Evolutionary conservation across 2,329 filamentous ascomycete species (phyloP), one percentile per base, ranked within the genome.

Genomic region (Cucurbitaria berberidis): DNA sequence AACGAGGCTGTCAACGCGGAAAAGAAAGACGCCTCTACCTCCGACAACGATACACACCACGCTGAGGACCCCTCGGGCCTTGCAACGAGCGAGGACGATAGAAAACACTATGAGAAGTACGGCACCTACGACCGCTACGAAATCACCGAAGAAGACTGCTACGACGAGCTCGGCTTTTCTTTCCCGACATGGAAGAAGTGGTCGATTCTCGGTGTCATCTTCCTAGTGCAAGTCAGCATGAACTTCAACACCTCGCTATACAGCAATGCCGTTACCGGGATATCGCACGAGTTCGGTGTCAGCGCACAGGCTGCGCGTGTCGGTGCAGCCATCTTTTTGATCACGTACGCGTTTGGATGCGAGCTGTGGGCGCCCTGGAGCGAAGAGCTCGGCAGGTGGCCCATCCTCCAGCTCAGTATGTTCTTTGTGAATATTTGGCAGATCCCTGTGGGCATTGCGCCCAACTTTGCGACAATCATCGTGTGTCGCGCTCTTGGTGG

Each of bases 311-410:
- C 83, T 3, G 89, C 87, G 4, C 84, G 89, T 48, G 83, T 85
- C 51, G 90, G 90, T 69, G 89, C 89, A 53, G 88, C 89, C 77
- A 84, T 92, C 57, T 95, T 93, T 77, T 77, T 96, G 34, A 82
- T 95, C 45, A 74, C 87, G 2, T 95, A 96, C 72, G 90, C 90
- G 32, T 93, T 95, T 70, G 91, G 91, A 30, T 95, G 91, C 72
- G 91, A 95, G 74, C 81, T 93, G 0, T 95, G 91, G 91, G 91
- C 91, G 0, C 91, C 91, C 0, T 95, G 90, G 89, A 89, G 86
- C 40, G 91, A 96, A 72, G 91, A 95, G 67, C 80, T 93, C 44
- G 91, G 91, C 18, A 85, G 91, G 44, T 89, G 86, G 78, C 87
- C 87, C 1, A 83, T 95, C 49, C 80, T 93, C 19, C 90, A 93